Evolutionary conservation across 345 rosid species (phyloP), one percentile per base, ranked within the genome.

Genomic region (Populus euphratica): DNA sequence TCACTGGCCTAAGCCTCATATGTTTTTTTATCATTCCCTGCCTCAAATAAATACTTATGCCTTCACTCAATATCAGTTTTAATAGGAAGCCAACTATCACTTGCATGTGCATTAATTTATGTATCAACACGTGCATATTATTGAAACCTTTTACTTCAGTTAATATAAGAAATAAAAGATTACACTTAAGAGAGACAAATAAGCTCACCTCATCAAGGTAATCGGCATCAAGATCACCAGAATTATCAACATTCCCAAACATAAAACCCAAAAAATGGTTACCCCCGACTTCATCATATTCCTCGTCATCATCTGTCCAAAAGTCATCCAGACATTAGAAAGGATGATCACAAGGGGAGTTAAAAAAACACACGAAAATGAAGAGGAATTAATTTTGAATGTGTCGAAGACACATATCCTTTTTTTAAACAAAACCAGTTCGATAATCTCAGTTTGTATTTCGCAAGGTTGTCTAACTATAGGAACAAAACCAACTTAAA

Each of bases 141-240:
- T 33, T 44, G 39, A 44, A 18, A 67, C 10, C 70, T 54, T 36
- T 23, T 71, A 44, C 29, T 25, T 31, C 8, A 31, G 18, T 44
- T 47, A 21, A 17, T 43, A 44, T 50, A 54, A 68, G 50, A 35
- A 54, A 69, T 10, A 44, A 9, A 41, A 75, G 20, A 73, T 59
- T 41, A 33, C 6, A 69, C n/a, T 56, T 18, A 81, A 54, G 52
- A 50, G 35, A 74, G 17, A 73, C 33, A 59, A 14, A 62, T 36
- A 64, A 78, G 11, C 50, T 82, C 72, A 94, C 98, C 97, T 93
- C 95, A 81, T 96, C 99, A 73, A 96, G 98, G 83, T 96, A 96
- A 88, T 96, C 99, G 72, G 88, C 97, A 78, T 96, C 99, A 66
- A 96, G 94, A 82, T 93, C 98, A 14, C 99, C 99, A 4, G 95